Percentiles rank a stretch among this genome's conserved stretches.
phyloP scores from a whole-genome alignment of 345 rosid species.

The Syzygium aromaticum region DNA sequence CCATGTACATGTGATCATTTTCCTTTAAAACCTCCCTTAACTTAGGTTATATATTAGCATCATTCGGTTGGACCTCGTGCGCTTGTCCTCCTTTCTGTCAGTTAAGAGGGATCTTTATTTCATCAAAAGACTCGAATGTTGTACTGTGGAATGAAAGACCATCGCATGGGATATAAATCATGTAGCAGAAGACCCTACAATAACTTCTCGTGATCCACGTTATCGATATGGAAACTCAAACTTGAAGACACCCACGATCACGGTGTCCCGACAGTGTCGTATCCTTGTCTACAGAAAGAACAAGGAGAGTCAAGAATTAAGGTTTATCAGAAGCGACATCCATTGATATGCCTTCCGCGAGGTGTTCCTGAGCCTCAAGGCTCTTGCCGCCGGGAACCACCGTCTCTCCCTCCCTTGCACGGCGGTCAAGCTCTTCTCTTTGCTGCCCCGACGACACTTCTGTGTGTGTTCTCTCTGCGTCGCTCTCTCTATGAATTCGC shows the following conservation, averaged over 20 bases:
- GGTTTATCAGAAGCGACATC: neutral
- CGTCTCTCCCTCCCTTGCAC: constrained; percentile 67
- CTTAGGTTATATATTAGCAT: neutral
- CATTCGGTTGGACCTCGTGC: neutral
- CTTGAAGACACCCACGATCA: neutral
- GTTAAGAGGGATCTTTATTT: neutral
- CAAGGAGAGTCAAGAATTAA: neutral
- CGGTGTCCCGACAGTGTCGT: neutral
- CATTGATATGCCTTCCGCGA: constrained; percentile 52
- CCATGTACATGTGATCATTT: neutral
- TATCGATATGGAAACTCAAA: neutral
- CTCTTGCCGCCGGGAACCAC: constrained; percentile 83
- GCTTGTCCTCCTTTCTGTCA: neutral
- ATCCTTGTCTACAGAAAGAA: neutral
- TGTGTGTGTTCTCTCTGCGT: neutral
- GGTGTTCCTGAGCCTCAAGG: constrained; percentile 84
- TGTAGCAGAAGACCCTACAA: neutral
- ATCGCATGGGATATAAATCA: neutral
- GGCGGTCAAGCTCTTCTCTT: constrained; percentile 51
- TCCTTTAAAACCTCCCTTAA: neutral
- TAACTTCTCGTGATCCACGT: neutral
- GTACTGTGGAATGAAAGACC: neutral
- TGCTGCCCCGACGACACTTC: constrained; percentile 43
- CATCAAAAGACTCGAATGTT: neutral
- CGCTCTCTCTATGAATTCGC: neutral